A percentile compares a stretch with the other conserved stretches of the same genome.
phyloP scores from a whole-genome alignment of 108 stramenopile genomes.

The Skeletonema potamos region DNA sequence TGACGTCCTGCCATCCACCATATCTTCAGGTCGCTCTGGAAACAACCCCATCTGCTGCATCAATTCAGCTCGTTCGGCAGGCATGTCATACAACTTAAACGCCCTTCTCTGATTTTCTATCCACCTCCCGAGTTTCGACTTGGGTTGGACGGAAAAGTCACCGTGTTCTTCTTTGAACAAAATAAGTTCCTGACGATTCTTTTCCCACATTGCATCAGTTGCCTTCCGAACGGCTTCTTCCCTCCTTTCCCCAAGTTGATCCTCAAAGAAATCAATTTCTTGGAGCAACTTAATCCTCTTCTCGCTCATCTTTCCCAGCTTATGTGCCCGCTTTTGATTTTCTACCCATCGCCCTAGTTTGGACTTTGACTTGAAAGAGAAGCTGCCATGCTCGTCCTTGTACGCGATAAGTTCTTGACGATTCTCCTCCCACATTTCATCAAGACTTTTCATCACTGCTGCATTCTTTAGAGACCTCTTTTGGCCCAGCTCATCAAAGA shows the following conservation, averaged over 20 bases:
- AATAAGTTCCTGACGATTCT: neutral
- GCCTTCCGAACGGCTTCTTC: conserved; percentile 19
- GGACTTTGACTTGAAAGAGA: neutral
- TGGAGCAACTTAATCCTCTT: conserved; percentile 18
- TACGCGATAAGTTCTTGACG: neutral
- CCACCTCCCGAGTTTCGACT: neutral
- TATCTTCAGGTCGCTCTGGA: neutral
- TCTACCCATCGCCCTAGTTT: conserved; percentile 22
- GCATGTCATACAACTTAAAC: neutral
- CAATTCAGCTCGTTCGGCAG: neutral
- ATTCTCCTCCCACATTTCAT: conserved; percentile 1
- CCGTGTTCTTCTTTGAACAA: neutral
- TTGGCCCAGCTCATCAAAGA: conserved; percentile 42
- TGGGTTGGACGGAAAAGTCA: neutral
- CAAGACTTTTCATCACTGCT: neutral
- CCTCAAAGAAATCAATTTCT: conserved; percentile 37
- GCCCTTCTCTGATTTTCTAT: neutral
- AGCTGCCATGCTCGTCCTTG: neutral
- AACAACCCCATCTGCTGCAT: neutral
- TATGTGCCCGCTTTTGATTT: conserved; percentile 37
- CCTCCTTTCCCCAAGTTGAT: conserved; percentile 15
- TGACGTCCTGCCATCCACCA: neutral
- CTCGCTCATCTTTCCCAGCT: conserved; percentile 14
- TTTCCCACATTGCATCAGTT: neutral
- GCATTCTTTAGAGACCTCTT: conserved; percentile 32